Base-by-base conservation (phyloP, 805 yeast species). In the Clavispora vitiphila region DNA sequence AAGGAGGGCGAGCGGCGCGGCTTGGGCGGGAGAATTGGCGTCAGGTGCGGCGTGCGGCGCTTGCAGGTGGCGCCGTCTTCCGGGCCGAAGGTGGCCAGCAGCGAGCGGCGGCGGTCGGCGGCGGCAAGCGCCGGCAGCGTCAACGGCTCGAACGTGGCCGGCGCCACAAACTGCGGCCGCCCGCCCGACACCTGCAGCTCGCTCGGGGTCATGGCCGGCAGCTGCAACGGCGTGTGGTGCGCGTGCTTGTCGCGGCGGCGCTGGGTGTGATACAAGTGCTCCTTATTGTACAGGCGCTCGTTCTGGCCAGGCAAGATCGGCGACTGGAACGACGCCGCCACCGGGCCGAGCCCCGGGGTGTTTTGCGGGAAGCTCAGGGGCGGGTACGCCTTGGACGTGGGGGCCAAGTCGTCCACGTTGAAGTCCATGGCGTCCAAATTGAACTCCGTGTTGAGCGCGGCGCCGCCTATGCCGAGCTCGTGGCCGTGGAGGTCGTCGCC, bases 121-220 rank as follows among this genome's bases (percentile, higher is more conserved):
- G 78, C 85, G 45, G 70, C 76, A 43, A 82, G 58, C 3, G 86
- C 86, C 0, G 89, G 89, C 0, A 86, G 80, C 3, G 88, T 78
- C 51, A 83, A 65, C 0, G 89, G 75, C 53, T 67, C 72, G 46
- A 69, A 67, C n/a, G 61, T 47, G 12, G 52, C 38, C 49, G 37
- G 57, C 48, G 23, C 46, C 34, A 41, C 44, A 21, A 34, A 37
- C 27, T 24, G 38, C 22, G 40, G 51, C 36, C 52, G 50, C 41
- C 53, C 53, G 30, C 44, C 16, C 37, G 56, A 58, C 6, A 56
- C 57, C 34, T 56, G 61, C 26, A 54, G 49, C 16, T 74, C 87
- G 53, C 73, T 52, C 1, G 88, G 88, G 3, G 88, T 78, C 12
- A 80, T 83, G 8, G 85, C 81, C 0, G 95, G 95, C 25, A 30